These are phyloP conservation scores for Aspergillus aculeatinus DNA, from an alignment of 2,329 filamentous ascomycete genomes.

Conservation along the genomic window DNA sequence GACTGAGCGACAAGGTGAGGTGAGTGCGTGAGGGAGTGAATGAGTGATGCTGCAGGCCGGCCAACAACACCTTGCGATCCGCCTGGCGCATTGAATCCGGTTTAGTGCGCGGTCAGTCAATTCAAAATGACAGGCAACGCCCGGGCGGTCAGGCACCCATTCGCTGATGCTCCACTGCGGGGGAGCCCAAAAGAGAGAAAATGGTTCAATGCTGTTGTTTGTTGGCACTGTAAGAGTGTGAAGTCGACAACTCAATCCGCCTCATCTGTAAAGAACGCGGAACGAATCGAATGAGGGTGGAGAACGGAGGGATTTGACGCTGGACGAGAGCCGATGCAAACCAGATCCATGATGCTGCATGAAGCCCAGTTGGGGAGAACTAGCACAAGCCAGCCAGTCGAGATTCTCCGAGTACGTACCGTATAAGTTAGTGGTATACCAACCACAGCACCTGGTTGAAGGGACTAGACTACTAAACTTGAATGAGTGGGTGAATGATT, in stretches of 20 bases:
- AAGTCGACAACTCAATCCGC: constrained; percentile 16
- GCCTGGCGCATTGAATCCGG: neutral
- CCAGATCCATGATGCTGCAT: neutral
- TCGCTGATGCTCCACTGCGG: constrained; percentile 22
- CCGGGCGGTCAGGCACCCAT: constrained; percentile 25
- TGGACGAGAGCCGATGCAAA: neutral
- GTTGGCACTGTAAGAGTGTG: constrained; percentile 8
- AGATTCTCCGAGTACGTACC: no score
- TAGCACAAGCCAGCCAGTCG: no score
- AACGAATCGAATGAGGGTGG: neutral
- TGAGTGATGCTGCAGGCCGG: neutral
- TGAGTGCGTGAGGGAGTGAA: neutral
- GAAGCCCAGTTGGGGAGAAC: no score
- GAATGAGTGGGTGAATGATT: no score
- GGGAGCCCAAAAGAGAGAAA: constrained; percentile 19
- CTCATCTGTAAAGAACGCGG: constrained; percentile 6
- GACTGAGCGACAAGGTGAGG: neutral
- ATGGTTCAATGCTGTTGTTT: neutral
- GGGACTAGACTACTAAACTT: no score
- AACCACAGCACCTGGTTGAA: no score
- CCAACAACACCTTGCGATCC: neutral
- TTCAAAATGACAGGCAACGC: constrained; percentile 11
- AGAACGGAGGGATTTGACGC: neutral
- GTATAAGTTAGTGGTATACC: no score
- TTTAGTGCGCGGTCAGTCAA: constrained; percentile 5